phyloP scores from a whole-genome alignment of 202 grass and related monocot genomes.

The Hordeum pubiflorum region DNA sequence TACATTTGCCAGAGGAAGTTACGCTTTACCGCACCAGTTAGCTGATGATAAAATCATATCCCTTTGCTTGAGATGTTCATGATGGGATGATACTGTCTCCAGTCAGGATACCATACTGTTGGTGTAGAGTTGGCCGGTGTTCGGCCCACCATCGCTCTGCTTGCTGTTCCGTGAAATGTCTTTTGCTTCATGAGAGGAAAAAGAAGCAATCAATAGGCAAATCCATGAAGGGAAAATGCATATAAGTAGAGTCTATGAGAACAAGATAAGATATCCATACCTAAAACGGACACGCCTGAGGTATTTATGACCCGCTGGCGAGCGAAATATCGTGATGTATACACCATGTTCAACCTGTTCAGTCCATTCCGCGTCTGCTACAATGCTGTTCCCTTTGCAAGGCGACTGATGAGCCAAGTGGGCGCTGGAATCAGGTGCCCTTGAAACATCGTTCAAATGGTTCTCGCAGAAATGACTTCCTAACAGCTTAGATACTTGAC shows the following conservation, averaged over 20 bases:
- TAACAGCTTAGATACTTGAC: conserved; percentile 17
- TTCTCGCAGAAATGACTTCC: conserved; percentile 17
- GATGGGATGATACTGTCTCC: conserved; percentile 22
- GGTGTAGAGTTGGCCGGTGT: conserved; percentile 39
- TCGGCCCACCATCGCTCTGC: conserved; percentile 60
- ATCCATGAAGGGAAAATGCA: not conserved
- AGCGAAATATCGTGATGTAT: conserved; percentile 52
- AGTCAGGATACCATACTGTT: conserved; percentile 47
- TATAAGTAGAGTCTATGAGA: not conserved
- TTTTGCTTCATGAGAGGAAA: conserved; percentile 42
- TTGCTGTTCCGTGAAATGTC: conserved; percentile 54
- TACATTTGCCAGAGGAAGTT: not conserved
- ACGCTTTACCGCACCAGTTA: not conserved
- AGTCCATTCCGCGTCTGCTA: conserved; percentile 38
- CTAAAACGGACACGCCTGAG: conserved; percentile 59
- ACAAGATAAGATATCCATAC: conserved; percentile 17
- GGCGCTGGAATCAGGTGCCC: conserved; percentile 28
- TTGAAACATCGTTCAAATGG: conserved; percentile 1
- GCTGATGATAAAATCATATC: conserved; percentile 14
- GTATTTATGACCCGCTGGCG: conserved; percentile 44
- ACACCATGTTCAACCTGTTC: conserved; percentile 64
- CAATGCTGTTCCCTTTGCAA: conserved; percentile 28
- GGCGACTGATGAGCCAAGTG: not conserved
- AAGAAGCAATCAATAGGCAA: not conserved
- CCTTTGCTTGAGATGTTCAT: conserved; percentile 14